These are phyloP conservation scores for Silene latifolia DNA, from an alignment of 148 eudicot species.

Conservation along the genomic window DNA sequence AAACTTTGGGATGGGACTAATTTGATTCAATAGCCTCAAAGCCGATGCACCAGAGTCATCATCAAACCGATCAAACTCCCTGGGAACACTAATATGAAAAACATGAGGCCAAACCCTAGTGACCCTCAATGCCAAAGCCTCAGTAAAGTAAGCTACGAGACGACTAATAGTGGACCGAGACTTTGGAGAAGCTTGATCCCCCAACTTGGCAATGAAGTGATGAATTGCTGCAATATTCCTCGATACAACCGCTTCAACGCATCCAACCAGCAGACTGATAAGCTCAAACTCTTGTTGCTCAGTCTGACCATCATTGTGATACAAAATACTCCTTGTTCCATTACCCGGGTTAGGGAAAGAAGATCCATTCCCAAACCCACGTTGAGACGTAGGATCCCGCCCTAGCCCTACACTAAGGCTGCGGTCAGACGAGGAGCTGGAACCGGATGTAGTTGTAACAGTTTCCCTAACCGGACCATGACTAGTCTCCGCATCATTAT, in stretches of 20 bases:
- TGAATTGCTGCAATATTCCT: conserved; percentile 52
- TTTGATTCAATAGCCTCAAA: conserved; percentile 74
- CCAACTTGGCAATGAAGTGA: conserved; percentile 63
- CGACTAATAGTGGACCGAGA: conserved; percentile 65
- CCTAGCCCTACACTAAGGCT: conserved; percentile 44
- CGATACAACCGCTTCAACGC: conserved; percentile 59
- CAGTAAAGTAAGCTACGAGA: conserved; percentile 73
- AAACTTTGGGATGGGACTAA: conserved; percentile 80
- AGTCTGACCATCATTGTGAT: conserved; percentile 28
- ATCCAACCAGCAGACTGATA: conserved; percentile 55
- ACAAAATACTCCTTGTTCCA: conserved; percentile 30
- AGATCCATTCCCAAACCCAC: conserved; percentile 65
- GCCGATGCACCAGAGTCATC: conserved; percentile 53
- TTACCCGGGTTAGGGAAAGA: conserved; percentile 40
- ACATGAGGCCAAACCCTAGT: conserved; percentile 72
- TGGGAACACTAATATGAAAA: conserved; percentile 56
- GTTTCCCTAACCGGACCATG: conserved; percentile 36
- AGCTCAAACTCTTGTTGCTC: conserved; percentile 77
- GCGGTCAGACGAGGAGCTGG: conserved; percentile 73
- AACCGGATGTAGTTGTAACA: conserved; percentile 40
- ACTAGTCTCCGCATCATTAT: conserved; percentile 41
- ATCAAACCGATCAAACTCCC: conserved; percentile 66
- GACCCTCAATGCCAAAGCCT: conserved; percentile 74
- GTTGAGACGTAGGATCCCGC: conserved; percentile 36
- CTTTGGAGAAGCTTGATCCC: conserved; percentile 79